These are phyloP conservation scores for Sclerotinia borealis DNA, from an alignment of 2,329 filamentous ascomycete genomes.

Conservation along the genomic window DNA sequence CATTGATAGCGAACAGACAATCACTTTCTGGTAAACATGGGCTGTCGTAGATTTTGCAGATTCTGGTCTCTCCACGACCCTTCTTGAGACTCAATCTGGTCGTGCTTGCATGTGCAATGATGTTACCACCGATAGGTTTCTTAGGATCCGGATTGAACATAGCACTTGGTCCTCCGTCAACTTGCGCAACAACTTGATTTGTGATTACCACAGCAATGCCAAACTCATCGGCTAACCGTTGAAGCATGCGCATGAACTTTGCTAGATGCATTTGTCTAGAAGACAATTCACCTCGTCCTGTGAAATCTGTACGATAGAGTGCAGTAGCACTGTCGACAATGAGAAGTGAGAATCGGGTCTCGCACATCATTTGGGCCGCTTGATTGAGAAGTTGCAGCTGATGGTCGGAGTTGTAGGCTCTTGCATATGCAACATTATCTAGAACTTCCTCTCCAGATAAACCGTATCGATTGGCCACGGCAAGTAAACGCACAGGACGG, in stretches of 20 bases:
- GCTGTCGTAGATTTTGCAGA: slow-evolving; percentile 99
- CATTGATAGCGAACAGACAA: slow-evolving; percentile 92
- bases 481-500: slow-evolving; percentile 80
- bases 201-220: slow-evolving; percentile 98
- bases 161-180: slow-evolving; percentile 88
- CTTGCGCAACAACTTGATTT: slow-evolving; percentile 97
- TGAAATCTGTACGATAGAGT: slow-evolving; percentile 92
- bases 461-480: slow-evolving; percentile 90
- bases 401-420: slow-evolving; percentile 97
- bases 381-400: slow-evolving; percentile 93
- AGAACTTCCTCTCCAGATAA: slow-evolving; percentile 94
- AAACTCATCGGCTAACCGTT: slow-evolving; percentile 75
- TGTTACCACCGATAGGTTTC: slow-evolving; percentile 98
- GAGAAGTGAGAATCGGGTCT: slow-evolving; percentile 92
- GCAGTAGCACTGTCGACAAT: slow-evolving; percentile 95
- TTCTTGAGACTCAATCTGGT: slow-evolving; percentile 94
- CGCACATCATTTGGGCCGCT: slow-evolving; percentile 98
- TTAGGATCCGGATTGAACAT: slow-evolving; percentile 99
- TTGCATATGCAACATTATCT: slow-evolving; percentile 96
- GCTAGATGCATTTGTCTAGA: slow-evolving; percentile 83
- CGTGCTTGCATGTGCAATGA: slow-evolving; percentile 95
- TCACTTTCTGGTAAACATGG: slow-evolving; percentile 95
- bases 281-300: slow-evolving; percentile 94
- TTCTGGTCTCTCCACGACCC: slow-evolving; percentile 86
- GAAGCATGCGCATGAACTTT: slow-evolving; percentile 81